These are phyloP conservation scores for Solanum rostratum DNA, from an alignment of 257 asterid genomes.

Conservation along the genomic window DNA sequence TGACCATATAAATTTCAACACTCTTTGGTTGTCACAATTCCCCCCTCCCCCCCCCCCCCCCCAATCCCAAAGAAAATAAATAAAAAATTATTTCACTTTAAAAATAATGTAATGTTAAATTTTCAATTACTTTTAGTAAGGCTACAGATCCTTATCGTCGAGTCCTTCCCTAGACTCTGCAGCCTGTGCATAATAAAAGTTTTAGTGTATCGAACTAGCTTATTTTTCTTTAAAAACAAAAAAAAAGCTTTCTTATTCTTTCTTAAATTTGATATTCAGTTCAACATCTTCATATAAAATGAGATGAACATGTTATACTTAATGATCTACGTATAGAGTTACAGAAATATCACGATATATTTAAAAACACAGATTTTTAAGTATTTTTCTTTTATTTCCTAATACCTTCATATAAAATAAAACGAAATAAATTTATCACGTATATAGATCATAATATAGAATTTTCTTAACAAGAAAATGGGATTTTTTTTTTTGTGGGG, in stretches of 20 bases:
- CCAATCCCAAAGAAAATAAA: neutral
- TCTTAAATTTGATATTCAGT: neutral
- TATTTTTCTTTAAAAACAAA: no score
- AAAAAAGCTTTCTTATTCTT: no score
- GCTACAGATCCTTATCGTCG: no score
- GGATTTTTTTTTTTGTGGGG: neutral
- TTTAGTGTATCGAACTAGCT: no score
- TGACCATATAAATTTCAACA: neutral
- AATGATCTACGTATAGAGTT: neutral
- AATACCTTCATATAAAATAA: neutral
- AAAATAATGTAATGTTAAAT: neutral
- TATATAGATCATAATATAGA: neutral
- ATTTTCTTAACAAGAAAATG: neutral
- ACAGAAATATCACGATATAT: neutral
- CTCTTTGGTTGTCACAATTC: conserved; percentile 5
- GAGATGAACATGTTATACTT: no score
- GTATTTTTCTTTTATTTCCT: no score
- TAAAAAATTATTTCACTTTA: no score
- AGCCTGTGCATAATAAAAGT: no score
- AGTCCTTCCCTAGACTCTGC: no score
- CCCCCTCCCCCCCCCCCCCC: neutral
- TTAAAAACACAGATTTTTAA: neutral
- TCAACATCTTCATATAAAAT: neutral
- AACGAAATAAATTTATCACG: neutral
- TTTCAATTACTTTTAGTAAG: neutral